Evolutionary conservation across 257 asterid species (phyloP).

Genomic region (Avicennia marina): DNA sequence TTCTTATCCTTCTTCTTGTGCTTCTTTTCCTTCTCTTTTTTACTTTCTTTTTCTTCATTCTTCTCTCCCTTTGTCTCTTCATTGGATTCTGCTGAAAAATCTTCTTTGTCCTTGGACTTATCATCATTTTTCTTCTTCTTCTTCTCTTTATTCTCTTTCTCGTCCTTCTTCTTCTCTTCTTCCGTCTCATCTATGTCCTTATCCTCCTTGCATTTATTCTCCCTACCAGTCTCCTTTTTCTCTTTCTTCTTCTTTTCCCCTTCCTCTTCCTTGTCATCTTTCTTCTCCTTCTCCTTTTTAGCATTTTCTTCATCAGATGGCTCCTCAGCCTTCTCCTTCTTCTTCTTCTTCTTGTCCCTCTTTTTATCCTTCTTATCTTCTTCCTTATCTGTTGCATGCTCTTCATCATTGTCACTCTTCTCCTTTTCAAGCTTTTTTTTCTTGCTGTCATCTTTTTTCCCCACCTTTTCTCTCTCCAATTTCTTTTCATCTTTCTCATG

Average conservation of each 20-base stretch:
- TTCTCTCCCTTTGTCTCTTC: constrained; percentile 13
- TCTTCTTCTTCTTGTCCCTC: constrained; percentile 16
- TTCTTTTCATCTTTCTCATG: constrained; percentile 13
- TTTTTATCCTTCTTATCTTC: constrained; percentile 18
- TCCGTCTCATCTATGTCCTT: constrained; percentile 10
- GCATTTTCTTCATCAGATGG: constrained; percentile 17
- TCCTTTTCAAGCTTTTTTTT: constrained; percentile 6
- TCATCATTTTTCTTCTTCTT: constrained; percentile 18
- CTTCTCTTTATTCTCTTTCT: constrained; percentile 20
- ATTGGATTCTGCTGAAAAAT: constrained; percentile 5
- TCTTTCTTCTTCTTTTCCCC: constrained; percentile 1
- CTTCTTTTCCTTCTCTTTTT: constrained; percentile 19
- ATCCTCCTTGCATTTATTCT: constrained; percentile 14
- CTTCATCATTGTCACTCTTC: constrained; percentile 9
- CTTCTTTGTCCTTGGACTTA: constrained; percentile 13
- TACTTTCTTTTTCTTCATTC: constrained; percentile 10
- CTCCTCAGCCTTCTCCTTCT: constrained; percentile 17
- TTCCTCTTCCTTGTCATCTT: constrained; percentile 18
- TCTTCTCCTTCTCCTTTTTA: constrained; percentile 14
- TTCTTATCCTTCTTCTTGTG: constrained; percentile 7
- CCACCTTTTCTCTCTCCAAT: constrained; percentile 13
- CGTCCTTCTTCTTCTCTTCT: constrained; percentile 2
- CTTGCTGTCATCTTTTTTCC: constrained; percentile 1
- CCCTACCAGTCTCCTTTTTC: constrained; percentile 9
- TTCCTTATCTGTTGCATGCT: constrained; percentile 2